phyloP scores from a whole-genome alignment of 1,139 yeast genomes.

The Pichia sp. region DNA sequence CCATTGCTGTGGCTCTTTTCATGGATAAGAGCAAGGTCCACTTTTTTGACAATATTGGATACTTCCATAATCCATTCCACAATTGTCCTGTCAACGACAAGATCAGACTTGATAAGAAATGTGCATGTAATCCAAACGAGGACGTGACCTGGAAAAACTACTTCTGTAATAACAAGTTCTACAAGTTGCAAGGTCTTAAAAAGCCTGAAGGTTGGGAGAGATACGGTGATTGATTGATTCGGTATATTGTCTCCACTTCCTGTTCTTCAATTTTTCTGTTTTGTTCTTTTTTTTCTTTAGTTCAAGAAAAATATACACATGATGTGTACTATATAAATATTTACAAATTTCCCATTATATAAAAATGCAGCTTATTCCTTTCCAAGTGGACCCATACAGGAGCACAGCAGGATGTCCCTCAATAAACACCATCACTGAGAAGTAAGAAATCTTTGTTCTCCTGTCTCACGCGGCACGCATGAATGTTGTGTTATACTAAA shows the following conservation, averaged over 20 bases:
- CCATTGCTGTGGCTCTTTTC: slow-evolving; percentile 78
- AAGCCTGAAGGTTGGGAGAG: slow-evolving; percentile 79
- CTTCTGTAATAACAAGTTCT: slow-evolving; percentile 77
- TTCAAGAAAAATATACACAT: neutral
- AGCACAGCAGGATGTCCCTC: neutral
- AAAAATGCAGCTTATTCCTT: neutral
- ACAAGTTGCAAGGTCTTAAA: slow-evolving; percentile 53
- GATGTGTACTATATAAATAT: neutral
- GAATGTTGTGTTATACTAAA: neutral
- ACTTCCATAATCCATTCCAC: slow-evolving; percentile 71
- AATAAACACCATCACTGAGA: neutral
- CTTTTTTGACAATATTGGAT: slow-evolving; percentile 80
- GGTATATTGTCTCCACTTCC: neutral
- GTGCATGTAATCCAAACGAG: slow-evolving; percentile 66
- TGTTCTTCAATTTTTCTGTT: neutral
- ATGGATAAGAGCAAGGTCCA: slow-evolving; percentile 63
- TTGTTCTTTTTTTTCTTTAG: neutral
- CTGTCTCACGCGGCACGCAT: neutral
- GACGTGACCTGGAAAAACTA: slow-evolving; percentile 87
- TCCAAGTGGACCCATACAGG: too few relatives aligned
- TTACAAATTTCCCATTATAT: neutral
- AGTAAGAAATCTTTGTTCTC: neutral
- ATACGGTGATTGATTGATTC: slow-evolving; percentile 29
- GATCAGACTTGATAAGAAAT: slow-evolving; percentile 50
- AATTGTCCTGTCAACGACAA: slow-evolving; percentile 70